Conservation (phyloP, 805 yeast genomes). For the Starmerella potacharoeniae region DNA sequence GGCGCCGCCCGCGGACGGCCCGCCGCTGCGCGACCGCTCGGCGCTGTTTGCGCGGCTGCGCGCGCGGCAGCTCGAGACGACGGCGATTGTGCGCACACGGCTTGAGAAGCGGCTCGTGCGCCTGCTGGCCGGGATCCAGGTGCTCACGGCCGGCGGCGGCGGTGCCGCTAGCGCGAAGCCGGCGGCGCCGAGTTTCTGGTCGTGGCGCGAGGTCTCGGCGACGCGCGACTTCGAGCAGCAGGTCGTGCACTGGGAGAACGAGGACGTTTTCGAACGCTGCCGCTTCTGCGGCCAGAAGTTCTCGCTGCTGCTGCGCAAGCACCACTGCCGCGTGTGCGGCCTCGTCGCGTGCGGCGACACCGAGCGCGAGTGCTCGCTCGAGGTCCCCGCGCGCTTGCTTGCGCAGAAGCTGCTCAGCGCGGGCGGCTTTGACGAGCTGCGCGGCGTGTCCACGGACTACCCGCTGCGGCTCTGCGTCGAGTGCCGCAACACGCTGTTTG, state of each 20-base stretch:
- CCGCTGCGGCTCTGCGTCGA: constrained; percentile 51
- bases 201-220: constrained; percentile 22
- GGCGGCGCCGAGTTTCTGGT: constrained; percentile 23
- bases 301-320: constrained; percentile 52
- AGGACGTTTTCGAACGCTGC: constrained; percentile 40
- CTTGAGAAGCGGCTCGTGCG: constrained; percentile 46
- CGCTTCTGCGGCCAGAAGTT: constrained; percentile 51
- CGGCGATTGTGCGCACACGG: constrained; percentile 42
- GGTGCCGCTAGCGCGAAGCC: neutral
- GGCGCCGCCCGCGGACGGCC: neutral
- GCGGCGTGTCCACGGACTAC: constrained; percentile 5
- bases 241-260: constrained; percentile 59
- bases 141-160: neutral
- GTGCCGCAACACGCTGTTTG: constrained; percentile 55
- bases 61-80: constrained; percentile 35
- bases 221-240: constrained; percentile 36
- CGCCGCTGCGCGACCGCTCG: constrained; percentile 36
- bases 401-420: constrained; percentile 23
- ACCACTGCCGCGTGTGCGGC: constrained; percentile 90
- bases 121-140: constrained; percentile 23
- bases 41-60: constrained; percentile 35
- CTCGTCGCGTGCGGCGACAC: constrained; percentile 61
- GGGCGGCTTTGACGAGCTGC: constrained; percentile 5
- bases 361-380: constrained; percentile 56
- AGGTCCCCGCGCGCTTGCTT: constrained; percentile 41